A percentile compares a stretch with the other conserved stretches of the same genome.
Conservation (phyloP, 345 rosid genomes). For the Aquilaria sinensis region DNA sequence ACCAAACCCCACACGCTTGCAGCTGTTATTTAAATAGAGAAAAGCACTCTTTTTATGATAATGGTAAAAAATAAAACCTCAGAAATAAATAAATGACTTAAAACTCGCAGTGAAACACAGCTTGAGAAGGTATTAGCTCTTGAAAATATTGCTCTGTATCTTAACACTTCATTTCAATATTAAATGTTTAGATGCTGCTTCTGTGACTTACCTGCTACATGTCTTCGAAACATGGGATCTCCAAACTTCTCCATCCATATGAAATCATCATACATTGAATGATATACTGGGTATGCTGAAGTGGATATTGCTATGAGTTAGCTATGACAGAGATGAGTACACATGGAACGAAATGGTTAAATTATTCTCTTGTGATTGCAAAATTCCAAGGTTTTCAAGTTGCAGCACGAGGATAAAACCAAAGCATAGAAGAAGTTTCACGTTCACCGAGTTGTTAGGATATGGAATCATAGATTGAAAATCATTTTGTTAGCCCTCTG, state of each 20-base stretch:
- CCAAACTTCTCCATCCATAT: slow-evolving; percentile 83
- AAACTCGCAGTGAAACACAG: neutral
- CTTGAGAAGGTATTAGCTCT: neutral
- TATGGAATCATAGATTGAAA: neutral
- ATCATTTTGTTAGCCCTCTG: neutral
- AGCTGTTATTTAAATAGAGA: slow-evolving; percentile 15
- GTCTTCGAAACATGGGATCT: slow-evolving; percentile 66
- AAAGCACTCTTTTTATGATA: neutral
- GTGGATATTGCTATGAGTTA: slow-evolving; percentile 1
- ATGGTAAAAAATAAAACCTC: too few relatives aligned
- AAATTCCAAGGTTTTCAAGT: neutral
- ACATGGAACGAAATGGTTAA: slow-evolving; percentile 8
- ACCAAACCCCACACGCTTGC: slow-evolving; percentile 75
- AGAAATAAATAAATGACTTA: too few relatives aligned
- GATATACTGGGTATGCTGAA: slow-evolving; percentile 78
- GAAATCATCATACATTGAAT: slow-evolving; percentile 82
- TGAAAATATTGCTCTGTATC: neutral
- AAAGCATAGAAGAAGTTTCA: neutral
- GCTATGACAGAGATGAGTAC: slow-evolving; percentile 1
- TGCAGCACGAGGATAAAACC: neutral
- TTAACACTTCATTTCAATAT: neutral
- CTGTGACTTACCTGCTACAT: slow-evolving; percentile 45
- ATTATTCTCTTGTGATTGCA: slow-evolving; percentile 1
- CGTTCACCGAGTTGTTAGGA: neutral
- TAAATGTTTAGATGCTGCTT: slow-evolving; percentile 4